Evolutionary conservation across 257 asterid genomes (phyloP), one percentile per base, ranked within the genome.

Genomic region (Nicotiana otophora): DNA sequence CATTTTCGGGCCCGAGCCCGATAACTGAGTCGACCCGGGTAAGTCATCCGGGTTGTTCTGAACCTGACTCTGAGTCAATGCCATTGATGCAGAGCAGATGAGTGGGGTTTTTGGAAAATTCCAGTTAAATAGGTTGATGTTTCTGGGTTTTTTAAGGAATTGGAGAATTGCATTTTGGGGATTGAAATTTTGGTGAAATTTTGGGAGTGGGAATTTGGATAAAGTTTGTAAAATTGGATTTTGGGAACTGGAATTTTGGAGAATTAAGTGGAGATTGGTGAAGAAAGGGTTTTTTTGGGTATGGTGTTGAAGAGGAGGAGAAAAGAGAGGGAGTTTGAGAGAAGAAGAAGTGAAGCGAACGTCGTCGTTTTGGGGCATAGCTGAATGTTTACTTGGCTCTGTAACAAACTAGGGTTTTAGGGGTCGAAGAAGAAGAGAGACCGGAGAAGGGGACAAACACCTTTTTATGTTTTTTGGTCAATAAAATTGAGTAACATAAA

Each of bases 51-150:
- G 91, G 17, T 89, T 84, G 36, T 75, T 81, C 19, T 51, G 34
- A 10, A 14, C 76, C 68, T 74, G 82, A 48, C 67, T 48, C 75
- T 74, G 84, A 53, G 80, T 34, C 15, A 92, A 80, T 20, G 87
- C 85, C 16, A 95, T 75, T 14, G 99, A 81, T 48, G 99, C 92
- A 17, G 90, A 95, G 88, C 96, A 90, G 58, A 94, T 89, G 26
- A 90, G 90, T 26, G 92, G 94, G 36, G 89, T 77, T 1, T 81
- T 86, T 63, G 61, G 55, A 82, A 87, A 88, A 88, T 82, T 81
- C 72, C 72, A 76, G 17, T 78, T 87, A 85, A 77, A 72, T 77
- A 88, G 86, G 10, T 53, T 77, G 39, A 60, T 58, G 26, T 77
- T 61, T 34, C 51, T 75, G 36, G 65, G 82, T 20, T 83, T 80